Conservation (phyloP, 2,329 filamentous ascomycete species). For the Raffaelea deltoideospora region DNA sequence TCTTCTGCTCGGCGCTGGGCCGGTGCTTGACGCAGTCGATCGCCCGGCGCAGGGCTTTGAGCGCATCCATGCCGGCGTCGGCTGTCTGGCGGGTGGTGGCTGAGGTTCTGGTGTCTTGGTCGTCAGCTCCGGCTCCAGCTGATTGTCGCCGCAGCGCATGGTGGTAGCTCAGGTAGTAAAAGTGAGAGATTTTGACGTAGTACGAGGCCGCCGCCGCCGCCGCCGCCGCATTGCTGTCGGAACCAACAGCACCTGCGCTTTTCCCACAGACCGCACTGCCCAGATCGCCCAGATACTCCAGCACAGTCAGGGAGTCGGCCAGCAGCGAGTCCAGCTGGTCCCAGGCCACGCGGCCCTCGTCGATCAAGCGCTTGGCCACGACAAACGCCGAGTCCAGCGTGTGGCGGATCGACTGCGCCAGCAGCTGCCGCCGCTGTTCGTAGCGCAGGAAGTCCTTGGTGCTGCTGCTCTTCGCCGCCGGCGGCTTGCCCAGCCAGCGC, state of each 20-base stretch:
- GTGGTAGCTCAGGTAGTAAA: constrained; percentile 52
- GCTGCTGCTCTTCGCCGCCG: constrained; percentile 30
- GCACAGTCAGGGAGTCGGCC: constrained; percentile 37
- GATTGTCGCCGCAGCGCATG: constrained; percentile 35
- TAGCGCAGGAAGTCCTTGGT: constrained; percentile 45
- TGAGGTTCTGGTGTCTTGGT: no score
- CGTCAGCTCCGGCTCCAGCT: no score
- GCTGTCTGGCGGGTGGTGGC: no score
- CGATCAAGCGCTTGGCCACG: constrained; percentile 36
- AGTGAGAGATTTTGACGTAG: constrained; percentile 52
- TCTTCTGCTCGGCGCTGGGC: constrained; percentile 37
- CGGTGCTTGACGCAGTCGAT: constrained; percentile 45
- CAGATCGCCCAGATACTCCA: constrained; percentile 34
- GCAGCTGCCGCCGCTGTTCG: constrained; percentile 40
- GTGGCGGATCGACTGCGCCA: constrained; percentile 36
- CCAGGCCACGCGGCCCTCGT: constrained; percentile 33
- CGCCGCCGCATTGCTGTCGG: no score
- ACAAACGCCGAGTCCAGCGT: constrained; percentile 46
- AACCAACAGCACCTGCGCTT: no score
- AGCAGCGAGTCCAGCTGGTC: constrained; percentile 40
- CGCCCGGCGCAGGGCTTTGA: constrained; percentile 47
- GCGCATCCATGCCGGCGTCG: constrained; percentile 21
- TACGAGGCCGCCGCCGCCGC: constrained; percentile 21
- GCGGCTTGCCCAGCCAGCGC: constrained; percentile 46
- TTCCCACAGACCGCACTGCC: no score